phyloP scores from a whole-genome alignment of 129 eudicot genomes.

The Helianthus tuberosus region DNA sequence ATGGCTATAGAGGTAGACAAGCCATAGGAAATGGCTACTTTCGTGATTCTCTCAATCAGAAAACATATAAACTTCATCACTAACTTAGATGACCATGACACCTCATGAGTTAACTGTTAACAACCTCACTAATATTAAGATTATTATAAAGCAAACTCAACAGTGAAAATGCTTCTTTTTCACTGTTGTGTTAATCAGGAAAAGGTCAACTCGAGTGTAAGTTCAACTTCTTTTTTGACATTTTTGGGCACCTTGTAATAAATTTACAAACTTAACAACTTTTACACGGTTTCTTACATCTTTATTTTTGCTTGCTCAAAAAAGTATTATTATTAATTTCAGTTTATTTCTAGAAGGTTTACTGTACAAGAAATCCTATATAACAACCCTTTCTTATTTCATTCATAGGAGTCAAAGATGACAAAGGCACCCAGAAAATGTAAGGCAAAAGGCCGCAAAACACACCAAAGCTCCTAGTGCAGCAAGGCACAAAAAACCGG shows the following conservation, averaged over 20 bases:
- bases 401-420: neutral
- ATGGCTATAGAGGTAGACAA: neutral
- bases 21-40: neutral
- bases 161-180: neutral
- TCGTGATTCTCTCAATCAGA: neutral
- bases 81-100: neutral
- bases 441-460: too few species aligned
- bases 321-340: neutral
- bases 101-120: neutral
- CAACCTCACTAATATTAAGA: neutral
- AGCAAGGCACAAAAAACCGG: too few species aligned
- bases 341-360: neutral
- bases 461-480: too few species aligned
- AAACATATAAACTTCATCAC: neutral
- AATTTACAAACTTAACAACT: neutral
- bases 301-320: neutral
- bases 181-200: conserved; percentile 1
- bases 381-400: neutral
- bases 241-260: neutral
- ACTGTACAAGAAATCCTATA: neutral
- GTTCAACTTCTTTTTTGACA: neutral
- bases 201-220: neutral
- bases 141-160: neutral
- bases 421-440: too few species aligned
- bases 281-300: neutral